A percentile compares a stretch with the other conserved stretches of the same genome.
These are phyloP conservation scores for Dothistroma pini DNA, from an alignment of 2,329 filamentous ascomycete species.

Conservation along the genomic window DNA sequence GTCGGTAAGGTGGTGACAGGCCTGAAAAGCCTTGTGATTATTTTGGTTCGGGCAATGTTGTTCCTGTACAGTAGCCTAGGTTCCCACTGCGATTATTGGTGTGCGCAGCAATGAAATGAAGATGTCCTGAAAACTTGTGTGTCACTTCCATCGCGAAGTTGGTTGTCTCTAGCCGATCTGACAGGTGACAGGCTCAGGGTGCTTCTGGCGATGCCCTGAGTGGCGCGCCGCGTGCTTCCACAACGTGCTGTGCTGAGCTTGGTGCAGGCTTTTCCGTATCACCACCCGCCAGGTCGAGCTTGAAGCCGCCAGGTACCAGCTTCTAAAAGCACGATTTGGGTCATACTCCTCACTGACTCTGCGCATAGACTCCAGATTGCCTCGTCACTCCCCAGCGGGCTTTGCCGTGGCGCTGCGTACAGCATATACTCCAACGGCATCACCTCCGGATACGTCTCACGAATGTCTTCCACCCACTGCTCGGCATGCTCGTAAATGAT, in stretches of 20 bases:
- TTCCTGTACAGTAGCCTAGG: too few species aligned
- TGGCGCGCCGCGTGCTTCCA: too few species aligned
- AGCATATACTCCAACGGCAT: background rate
- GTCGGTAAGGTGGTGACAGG: background rate
- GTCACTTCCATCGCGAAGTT: too few species aligned
- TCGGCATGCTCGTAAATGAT: constrained; percentile 1
- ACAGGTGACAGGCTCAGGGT: too few species aligned
- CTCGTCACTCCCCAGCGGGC: constrained; percentile 13
- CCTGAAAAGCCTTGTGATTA: constrained; percentile 4
- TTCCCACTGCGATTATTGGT: too few species aligned
- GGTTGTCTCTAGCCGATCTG: too few species aligned
- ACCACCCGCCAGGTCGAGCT: background rate
- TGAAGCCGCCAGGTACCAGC: constrained; percentile 12
- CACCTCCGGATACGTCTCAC: constrained; percentile 2
- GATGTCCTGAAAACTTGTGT: too few species aligned
- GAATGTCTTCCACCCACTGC: constrained; percentile 7
- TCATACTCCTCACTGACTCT: constrained; percentile 16
- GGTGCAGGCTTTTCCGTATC: background rate
- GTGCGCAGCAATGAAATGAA: too few species aligned
- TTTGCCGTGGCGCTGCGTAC: constrained; percentile 11
- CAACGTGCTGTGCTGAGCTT: background rate
- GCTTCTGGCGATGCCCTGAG: too few species aligned
- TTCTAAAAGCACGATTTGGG: constrained; percentile 12
- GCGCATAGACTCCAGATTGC: constrained; percentile 9
- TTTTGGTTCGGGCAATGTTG: background rate